Base-by-base conservation (phyloP, 805 yeast species). In the Myxozyma monticola region DNA sequence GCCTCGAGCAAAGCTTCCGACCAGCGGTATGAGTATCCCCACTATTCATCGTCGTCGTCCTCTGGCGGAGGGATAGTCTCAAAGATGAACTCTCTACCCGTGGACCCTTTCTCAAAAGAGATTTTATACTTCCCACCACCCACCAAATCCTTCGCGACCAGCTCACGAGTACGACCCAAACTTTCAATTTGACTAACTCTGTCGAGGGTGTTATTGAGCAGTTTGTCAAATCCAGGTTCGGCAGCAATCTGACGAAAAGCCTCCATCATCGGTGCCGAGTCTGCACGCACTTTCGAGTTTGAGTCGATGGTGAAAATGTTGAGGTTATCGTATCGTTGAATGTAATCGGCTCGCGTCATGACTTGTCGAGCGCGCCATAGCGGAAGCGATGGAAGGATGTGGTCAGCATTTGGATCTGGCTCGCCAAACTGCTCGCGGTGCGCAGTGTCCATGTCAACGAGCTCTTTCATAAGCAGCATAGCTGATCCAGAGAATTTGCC, bases 261-360 rank as follows among this genome's bases (percentile, higher is more conserved):
- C 59, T 90, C 76, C 95, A 87, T 85, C 95, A 87, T 86, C 1
- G 91, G 90, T 2, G 85, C 84, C 7, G 88, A 81, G 65, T 87
- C 95, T 0, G 95, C 91, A 30, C 85, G 71, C 2, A 87, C 95
- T 24, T 68, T 60, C 0, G 88, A 80, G 49, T 78, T 76, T 0
- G 87, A 79, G 67, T 87, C 93, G 46, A 87, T 80, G 1, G 95
- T 84, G 67, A 87, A 87, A 24, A 87, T 78, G 65, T 87, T 87
- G 57, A 86, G 68, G 57, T 84, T 80, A 63, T 87, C 95, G 64
- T 83, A 85, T 22, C 65, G 70, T 60, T 85, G 87, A 50, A 87
- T 87, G 62, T 78, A 87, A 65, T 87, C 95, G 1, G 88, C 80
- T 47, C 95, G 70, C 0, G 95, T 86, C 95, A 87, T 87, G 47